phyloP scores from a whole-genome alignment of 352 stramenopile genomes.

The Globisporangium viniferum region DNA sequence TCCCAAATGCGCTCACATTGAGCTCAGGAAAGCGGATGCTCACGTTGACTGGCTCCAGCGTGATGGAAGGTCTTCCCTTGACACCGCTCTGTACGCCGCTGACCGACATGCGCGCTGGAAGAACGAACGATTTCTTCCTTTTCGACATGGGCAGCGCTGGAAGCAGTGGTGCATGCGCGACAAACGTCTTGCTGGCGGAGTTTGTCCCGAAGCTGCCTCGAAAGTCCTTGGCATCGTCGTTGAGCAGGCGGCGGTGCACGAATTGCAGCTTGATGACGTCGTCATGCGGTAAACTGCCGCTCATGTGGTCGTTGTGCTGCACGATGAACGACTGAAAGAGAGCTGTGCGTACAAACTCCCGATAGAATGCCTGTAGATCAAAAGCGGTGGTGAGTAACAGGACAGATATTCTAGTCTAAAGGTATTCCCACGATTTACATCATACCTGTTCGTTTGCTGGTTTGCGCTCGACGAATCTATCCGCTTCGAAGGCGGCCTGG shows the following conservation, averaged over 20 bases:
- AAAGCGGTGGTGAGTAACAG: not conserved
- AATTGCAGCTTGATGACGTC: conserved; percentile 39
- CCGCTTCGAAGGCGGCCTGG: conserved; percentile 19
- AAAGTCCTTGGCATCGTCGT: conserved; percentile 5
- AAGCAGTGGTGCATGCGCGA: conserved; percentile 28
- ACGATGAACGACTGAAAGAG: conserved; percentile 41
- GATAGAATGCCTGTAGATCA: conserved; percentile 27
- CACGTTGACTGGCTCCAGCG: conserved; percentile 13
- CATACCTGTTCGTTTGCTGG: conserved; percentile 25
- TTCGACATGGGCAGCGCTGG: not conserved
- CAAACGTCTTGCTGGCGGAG: conserved; percentile 35
- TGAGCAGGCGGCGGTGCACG: conserved; percentile 30
- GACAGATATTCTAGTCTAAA: not conserved
- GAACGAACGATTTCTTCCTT: conserved; percentile 16
- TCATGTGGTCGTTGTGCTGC: conserved; percentile 36
- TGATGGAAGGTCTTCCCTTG: not conserved
- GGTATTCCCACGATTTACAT: not conserved
- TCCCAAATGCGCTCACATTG: conserved; percentile 24
- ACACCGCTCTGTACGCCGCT: not conserved
- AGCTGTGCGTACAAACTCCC: conserved; percentile 24
- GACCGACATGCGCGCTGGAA: conserved; percentile 2
- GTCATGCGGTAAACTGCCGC: conserved; percentile 24
- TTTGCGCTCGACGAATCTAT: conserved; percentile 24
- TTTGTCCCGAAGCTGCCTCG: conserved; percentile 12
- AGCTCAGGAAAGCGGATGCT: conserved; percentile 32